These are phyloP conservation scores for Gyromitra esculenta DNA, from an alignment of 2,329 filamentous ascomycete genomes.

Conservation along the genomic window DNA sequence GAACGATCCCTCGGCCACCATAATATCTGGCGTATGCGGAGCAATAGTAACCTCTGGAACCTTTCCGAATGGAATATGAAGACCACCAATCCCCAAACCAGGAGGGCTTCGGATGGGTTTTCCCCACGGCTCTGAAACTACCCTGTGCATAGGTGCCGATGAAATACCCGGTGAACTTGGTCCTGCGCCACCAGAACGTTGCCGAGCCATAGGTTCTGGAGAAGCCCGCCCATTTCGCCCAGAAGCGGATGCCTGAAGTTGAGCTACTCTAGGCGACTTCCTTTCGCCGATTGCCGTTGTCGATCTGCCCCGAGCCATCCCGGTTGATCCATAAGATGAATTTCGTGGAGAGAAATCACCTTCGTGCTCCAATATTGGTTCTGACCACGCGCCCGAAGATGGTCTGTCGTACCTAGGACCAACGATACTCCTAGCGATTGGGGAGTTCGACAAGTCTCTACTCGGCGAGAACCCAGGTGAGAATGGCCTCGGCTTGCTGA, in stretches of 20 bases:
- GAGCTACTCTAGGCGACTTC: constrained; percentile 29
- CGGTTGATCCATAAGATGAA: constrained; percentile 35
- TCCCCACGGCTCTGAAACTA: constrained; percentile 32
- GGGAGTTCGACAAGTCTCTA: constrained; percentile 43
- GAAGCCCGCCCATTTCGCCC: constrained; percentile 1
- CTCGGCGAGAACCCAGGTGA: constrained; percentile 47
- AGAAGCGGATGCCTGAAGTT: constrained; percentile 28
- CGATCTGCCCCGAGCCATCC: constrained; percentile 22
- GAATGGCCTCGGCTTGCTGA: constrained; percentile 39
- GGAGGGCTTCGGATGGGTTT: neutral
- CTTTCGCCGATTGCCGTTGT: constrained; percentile 24
- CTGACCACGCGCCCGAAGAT: constrained; percentile 42
- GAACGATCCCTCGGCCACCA: constrained; percentile 11
- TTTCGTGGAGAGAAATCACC: constrained; percentile 37
- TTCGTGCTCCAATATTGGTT: constrained; percentile 45
- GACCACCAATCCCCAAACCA: constrained; percentile 33
- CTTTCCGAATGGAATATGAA: constrained; percentile 39
- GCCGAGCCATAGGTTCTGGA: constrained; percentile 13
- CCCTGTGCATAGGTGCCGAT: constrained; percentile 8
- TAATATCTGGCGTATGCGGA: constrained; percentile 34
- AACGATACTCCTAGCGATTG: constrained; percentile 43
- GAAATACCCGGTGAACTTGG: constrained; percentile 2
- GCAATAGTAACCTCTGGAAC: constrained; percentile 45
- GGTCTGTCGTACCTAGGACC: constrained; percentile 46
- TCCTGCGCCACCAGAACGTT: constrained; percentile 6